A percentile compares a stretch with the other conserved stretches of the same genome.
phyloP scores from a whole-genome alignment of 2,329 filamentous ascomycete species.

The Talaromyces sp. region DNA sequence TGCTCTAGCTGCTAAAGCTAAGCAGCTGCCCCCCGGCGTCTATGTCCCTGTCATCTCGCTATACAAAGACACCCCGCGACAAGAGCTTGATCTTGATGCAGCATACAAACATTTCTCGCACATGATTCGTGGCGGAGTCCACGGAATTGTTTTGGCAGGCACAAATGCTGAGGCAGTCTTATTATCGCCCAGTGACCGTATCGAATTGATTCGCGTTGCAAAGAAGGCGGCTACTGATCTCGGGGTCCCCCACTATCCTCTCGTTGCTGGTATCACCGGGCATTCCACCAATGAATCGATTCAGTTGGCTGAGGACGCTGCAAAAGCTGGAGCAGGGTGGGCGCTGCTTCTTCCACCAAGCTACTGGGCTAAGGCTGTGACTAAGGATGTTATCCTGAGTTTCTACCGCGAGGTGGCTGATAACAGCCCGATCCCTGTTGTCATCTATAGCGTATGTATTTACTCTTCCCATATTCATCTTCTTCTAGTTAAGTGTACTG shows the following conservation, averaged over 20 bases:
- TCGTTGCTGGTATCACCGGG: conserved; percentile 69
- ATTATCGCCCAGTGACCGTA: conserved; percentile 51
- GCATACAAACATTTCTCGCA: conserved; percentile 45
- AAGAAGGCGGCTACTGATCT: conserved; percentile 20
- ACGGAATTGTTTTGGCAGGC: conserved; percentile 48
- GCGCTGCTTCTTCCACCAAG: conserved; percentile 57
- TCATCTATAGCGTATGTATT: conserved; percentile 53
- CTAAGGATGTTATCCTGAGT: conserved; percentile 8
- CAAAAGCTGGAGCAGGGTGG: conserved; percentile 49
- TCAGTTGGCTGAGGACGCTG: conserved; percentile 44
- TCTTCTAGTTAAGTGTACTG: neutral
- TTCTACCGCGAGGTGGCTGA: conserved; percentile 35
- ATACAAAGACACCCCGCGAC: conserved; percentile 41
- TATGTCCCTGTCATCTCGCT: conserved; percentile 50
- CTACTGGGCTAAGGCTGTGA: conserved; percentile 57
- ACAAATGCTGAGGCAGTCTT: conserved; percentile 50
- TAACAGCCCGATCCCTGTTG: conserved; percentile 49
- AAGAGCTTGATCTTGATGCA: conserved; percentile 46
- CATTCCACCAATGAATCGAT: conserved; percentile 68
- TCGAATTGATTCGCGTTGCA: conserved; percentile 50
- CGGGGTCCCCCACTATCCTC: conserved; percentile 18
- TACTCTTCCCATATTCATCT: neutral
- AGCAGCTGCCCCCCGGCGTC: conserved; percentile 43
- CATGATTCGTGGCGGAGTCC: conserved; percentile 44
- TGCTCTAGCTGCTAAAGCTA: conserved; percentile 35